Evolutionary conservation across 331 rosid species (phyloP), one percentile per base, ranked within the genome.

Genomic region (Pyrus hybrid): DNA sequence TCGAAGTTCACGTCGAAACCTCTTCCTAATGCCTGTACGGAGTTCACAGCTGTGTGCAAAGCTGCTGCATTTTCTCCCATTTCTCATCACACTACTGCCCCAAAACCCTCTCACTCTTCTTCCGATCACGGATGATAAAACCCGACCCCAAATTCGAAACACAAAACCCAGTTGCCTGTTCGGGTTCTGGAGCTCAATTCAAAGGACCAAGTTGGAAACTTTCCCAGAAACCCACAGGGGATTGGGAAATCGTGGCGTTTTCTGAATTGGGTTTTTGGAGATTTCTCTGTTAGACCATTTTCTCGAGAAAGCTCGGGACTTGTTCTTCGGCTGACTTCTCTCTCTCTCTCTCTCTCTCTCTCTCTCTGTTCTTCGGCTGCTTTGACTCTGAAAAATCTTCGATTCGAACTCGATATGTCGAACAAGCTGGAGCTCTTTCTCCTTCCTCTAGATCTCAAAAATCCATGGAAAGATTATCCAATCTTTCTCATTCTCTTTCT

Each of bases 1-100:
- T 93, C 98, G 65, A 82, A 93, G 80, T 91, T 91, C 75, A 90
- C 96, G 68, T 93, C 97, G 83, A 93, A 93, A 13, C 98, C 98
- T 74, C 96, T 53, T 41, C 47, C 73, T 70, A 93, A 69, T 63
- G 98, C 96, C 72, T 91, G 93, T 66, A 93, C 91, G 80, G 96
- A 87, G 85, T 84, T 86, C 21, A 84, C 79, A 79, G 96, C 91
- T 69, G 97, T 93, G 80, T 91, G 94, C 86, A 91, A 77, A n/a
- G 98, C 97, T 80, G 93, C 95, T 72, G 83, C 83, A 81, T 77
- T 92, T 82, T 85, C 91, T 83, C 72, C 98, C 98, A 93, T 93
- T 86, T 72, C 88, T 89, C 98, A 93, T 89, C 60, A 85, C 80
- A 76, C 68, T 45, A 11, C 13, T n/a, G 57, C 57, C 28, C n/a